Evolutionary conservation across 208 protist genomes (phyloP).

Genomic region (Vickermania spadyakhi): DNA sequence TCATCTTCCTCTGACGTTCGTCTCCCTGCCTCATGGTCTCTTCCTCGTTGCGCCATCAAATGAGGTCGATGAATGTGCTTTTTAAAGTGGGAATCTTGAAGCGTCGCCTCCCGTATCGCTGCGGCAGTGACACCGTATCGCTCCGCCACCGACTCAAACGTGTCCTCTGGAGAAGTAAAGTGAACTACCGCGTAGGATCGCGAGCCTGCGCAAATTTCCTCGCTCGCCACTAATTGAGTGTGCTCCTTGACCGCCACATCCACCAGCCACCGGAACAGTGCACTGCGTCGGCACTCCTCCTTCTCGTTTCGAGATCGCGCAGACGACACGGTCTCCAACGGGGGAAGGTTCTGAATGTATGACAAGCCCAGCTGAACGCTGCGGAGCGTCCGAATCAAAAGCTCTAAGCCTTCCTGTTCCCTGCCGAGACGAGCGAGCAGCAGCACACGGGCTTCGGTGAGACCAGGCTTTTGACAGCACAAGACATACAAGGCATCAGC

Average conservation of each 20-base stretch:
- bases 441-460: conserved; percentile 64
- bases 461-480: conserved; percentile 31
- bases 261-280: neutral
- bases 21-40: no score
- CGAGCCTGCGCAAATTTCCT: neutral
- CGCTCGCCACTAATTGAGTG: neutral
- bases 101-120: conserved; percentile 8
- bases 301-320: neutral
- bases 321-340: neutral
- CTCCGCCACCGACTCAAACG: conserved; percentile 30
- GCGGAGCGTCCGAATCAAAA: conserved; percentile 51
- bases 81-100: neutral
- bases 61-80: no score
- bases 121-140: conserved; percentile 22
- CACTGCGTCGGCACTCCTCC: neutral
- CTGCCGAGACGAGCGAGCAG: conserved; percentile 61
- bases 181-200: conserved; percentile 15
- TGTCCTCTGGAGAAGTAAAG: conserved; percentile 26
- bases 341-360: conserved; percentile 29
- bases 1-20: no score
- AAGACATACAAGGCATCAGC: conserved; percentile 62
- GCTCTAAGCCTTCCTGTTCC: conserved; percentile 63
- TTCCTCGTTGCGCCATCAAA: no score
- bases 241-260: neutral
- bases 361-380: conserved; percentile 34